Percentiles rank a stretch among this genome's conserved stretches.
phyloP scores from a whole-genome alignment of 73 alveolate genomes.

The Paramecium sonneborni region DNA sequence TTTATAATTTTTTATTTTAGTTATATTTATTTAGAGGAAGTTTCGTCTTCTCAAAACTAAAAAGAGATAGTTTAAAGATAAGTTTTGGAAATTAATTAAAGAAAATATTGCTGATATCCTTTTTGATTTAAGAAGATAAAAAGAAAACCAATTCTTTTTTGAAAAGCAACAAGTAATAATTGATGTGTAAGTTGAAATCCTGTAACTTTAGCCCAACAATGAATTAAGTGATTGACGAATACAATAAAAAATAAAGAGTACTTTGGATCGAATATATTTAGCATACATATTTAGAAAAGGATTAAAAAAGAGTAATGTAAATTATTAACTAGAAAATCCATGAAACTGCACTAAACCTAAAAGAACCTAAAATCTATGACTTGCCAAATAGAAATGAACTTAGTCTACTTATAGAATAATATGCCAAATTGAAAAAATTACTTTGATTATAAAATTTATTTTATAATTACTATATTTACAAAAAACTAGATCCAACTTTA shows the following conservation, averaged over 20 bases:
- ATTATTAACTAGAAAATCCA: not conserved
- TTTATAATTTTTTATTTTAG: not conserved
- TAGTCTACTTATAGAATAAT: not conserved
- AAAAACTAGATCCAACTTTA: not conserved
- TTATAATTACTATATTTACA: not conserved
- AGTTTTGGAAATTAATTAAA: conserved; percentile 15
- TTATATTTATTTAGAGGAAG: conserved; percentile 3
- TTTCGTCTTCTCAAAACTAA: not conserved
- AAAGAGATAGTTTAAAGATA: not conserved
- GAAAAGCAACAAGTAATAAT: not conserved
- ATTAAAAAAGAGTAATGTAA: not conserved
- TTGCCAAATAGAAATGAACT: not conserved
- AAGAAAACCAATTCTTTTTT: not conserved
- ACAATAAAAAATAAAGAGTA: not conserved
- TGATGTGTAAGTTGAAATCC: conserved; percentile 9
- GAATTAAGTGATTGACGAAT: not conserved
- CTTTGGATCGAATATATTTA: not conserved
- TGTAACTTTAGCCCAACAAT: not conserved
- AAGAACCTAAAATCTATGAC: not conserved
- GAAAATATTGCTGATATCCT: conserved; percentile 21
- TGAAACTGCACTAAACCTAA: not conserved
- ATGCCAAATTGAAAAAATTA: not conserved
- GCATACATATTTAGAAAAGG: not conserved
- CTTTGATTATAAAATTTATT: not conserved
- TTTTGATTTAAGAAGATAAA: not conserved